Base-by-base conservation (phyloP, 306 rosid genomes). In the Cajanus cajan region DNA sequence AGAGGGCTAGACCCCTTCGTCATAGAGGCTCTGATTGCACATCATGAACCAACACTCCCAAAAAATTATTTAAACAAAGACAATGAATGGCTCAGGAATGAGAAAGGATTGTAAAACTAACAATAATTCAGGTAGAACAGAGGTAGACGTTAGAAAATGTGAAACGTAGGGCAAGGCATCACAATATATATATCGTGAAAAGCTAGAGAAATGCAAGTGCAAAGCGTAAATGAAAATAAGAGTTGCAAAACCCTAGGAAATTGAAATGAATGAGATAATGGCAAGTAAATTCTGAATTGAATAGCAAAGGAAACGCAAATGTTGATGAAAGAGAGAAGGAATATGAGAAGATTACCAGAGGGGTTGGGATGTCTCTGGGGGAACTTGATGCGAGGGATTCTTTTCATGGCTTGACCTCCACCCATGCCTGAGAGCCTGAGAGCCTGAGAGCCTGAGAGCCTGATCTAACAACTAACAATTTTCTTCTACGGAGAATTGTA, bases 361-460 rank as follows among this genome's bases (percentile, higher is more conserved):
- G 89, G 58, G 6, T 79, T 87, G 31, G 84, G 80, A 80, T 55
- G 88, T 18, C 97, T 78, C 33, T 82, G 86, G 2, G 97, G 97
- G 81, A 91, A 91, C 61, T 91, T 89, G 86, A 91, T 91, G 80
- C 94, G 97, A 77, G 97, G 97, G 65, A 89, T 80, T 84, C 92
- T 80, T 77, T 83, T 89, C 82, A 89, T 54, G 22, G 85, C 88
- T 28, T 91, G 93, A 63, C 77, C 79, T 52, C 77, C 92, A 82
- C 86, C 90, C 96, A 91, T 84, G 43, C 59, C 36, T 69, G 3
- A n/a, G n/a, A n/a, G n/a, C n/a, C n/a, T n/a, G n/a, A n/a, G n/a
- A n/a, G n/a, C n/a, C n/a, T n/a, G n/a, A n/a, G n/a, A n/a, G n/a
- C n/a, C n/a, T n/a, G n/a, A n/a, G n/a, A 1, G 31, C 31, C 31